phyloP scores from a whole-genome alignment of 164 flowering plant species.

The Chimonanthus praecox region DNA sequence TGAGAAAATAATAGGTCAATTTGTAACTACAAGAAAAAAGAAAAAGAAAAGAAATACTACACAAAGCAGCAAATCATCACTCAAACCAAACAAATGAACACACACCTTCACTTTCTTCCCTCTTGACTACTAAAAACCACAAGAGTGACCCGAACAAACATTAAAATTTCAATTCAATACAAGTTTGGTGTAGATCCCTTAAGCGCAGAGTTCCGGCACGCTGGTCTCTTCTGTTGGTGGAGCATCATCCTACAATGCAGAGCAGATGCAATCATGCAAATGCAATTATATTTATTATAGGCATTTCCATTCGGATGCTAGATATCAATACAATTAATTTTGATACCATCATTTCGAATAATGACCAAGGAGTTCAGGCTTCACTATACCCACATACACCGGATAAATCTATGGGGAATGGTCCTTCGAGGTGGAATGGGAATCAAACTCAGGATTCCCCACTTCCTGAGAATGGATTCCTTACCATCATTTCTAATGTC shows the following conservation, averaged over 20 bases:
- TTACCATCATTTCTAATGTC: too few species aligned
- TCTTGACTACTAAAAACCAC: background rate
- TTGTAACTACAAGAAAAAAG: background rate
- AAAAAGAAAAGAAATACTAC: too few species aligned
- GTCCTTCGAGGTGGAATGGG: too few species aligned
- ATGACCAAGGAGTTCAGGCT: too few species aligned
- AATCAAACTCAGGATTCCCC: too few species aligned
- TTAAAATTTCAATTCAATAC: background rate
- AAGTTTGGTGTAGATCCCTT: background rate
- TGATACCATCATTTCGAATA: too few species aligned
- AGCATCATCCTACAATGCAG: background rate
- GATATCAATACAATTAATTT: too few species aligned
- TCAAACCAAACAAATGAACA: background rate
- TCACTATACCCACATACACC: too few species aligned
- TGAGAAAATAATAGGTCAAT: background rate
- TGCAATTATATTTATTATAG: background rate
- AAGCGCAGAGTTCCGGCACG: background rate
- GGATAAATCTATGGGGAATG: too few species aligned
- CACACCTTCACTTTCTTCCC: background rate
- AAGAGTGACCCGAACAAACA: background rate
- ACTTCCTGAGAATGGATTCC: too few species aligned
- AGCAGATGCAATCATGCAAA: background rate
- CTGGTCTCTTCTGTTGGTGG: background rate
- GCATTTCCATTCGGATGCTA: too few species aligned
- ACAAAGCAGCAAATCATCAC: background rate